phyloP scores from a whole-genome alignment of 2,329 filamentous ascomycete genomes.

The Cladosporium oxysporum region DNA sequence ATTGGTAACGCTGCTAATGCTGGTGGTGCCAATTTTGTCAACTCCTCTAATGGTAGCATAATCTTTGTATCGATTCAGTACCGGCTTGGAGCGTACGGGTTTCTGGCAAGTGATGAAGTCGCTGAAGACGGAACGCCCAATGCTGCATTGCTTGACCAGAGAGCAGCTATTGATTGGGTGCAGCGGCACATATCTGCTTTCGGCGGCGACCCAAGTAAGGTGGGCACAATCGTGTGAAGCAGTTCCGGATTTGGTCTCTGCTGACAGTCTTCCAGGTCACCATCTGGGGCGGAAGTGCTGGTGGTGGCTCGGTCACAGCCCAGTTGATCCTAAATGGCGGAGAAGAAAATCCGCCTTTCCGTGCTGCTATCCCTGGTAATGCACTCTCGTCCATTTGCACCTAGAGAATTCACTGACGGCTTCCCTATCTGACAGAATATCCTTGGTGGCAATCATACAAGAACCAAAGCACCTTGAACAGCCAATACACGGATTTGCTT shows the following conservation, averaged over 20 bases:
- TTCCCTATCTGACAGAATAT: slow-evolving; percentile 25
- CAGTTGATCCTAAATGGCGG: slow-evolving; percentile 33
- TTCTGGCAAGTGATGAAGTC: slow-evolving; percentile 26
- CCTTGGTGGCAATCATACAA: slow-evolving; percentile 39
- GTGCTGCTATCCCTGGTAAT: slow-evolving; percentile 40
- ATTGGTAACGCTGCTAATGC: slow-evolving; percentile 27
- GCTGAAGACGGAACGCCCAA: slow-evolving; percentile 27
- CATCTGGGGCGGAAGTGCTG: slow-evolving; percentile 29
- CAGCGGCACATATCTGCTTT: slow-evolving; percentile 31
- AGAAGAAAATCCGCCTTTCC: slow-evolving; percentile 40
- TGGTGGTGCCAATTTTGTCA: slow-evolving; percentile 28
- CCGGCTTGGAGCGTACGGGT: slow-evolving; percentile 34
- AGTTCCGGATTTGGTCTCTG: neutral
- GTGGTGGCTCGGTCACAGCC: slow-evolving; percentile 28
- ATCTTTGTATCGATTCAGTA: slow-evolving; percentile 38
- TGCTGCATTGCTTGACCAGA: slow-evolving; percentile 33
- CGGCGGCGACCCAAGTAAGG: slow-evolving; percentile 29
- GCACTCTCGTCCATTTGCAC: neutral
- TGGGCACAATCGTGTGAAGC: neutral
- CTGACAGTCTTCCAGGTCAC: neutral
- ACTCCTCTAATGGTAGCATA: slow-evolving; percentile 36
- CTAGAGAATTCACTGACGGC: neutral
- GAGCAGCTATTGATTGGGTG: slow-evolving; percentile 33
- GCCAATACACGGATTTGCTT: slow-evolving; percentile 23
- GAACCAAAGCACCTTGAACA: slow-evolving; percentile 22